Conservation (phyloP, 345 rosid species). For the Nasturtium officinale region DNA sequence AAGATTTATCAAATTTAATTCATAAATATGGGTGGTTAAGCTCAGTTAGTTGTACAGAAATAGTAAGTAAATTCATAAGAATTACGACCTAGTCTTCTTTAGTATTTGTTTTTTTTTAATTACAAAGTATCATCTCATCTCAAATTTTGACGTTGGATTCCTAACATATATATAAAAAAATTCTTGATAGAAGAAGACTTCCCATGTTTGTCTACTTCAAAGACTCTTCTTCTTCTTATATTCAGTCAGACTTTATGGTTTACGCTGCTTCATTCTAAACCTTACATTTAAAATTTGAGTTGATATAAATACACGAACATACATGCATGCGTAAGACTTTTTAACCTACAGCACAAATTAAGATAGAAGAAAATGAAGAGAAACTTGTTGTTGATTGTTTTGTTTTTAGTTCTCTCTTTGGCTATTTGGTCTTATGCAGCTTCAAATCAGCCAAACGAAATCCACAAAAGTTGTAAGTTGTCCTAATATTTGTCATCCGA, state of each 20-base stretch:
- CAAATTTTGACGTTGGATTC: not conserved
- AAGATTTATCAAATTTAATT: too few relatives aligned
- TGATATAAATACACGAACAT: constrained; percentile 25
- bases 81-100: not conserved
- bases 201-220: not conserved
- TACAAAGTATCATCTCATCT: not conserved
- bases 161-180: too few relatives aligned
- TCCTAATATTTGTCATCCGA: not conserved
- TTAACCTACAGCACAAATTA: not conserved
- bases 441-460: constrained; percentile 5
- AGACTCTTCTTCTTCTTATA: not conserved
- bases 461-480: constrained; percentile 14
- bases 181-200: too few relatives aligned
- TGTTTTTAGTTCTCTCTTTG: constrained; percentile 10
- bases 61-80: too few relatives aligned
- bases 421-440: constrained; percentile 4
- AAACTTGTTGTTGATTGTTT: constrained; percentile 12
- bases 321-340: not conserved
- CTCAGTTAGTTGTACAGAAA: not conserved
- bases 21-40: not conserved
- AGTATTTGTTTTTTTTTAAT: not conserved
- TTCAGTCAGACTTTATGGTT: not conserved
- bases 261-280: constrained; percentile 1
- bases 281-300: not conserved
- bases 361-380: not conserved